A percentile compares a stretch with the other conserved stretches of the same genome.
These are phyloP conservation scores for Takakia lepidozioides DNA, from an alignment of 225 moss, liverwort and hornwort genomes.

Conservation along the genomic window DNA sequence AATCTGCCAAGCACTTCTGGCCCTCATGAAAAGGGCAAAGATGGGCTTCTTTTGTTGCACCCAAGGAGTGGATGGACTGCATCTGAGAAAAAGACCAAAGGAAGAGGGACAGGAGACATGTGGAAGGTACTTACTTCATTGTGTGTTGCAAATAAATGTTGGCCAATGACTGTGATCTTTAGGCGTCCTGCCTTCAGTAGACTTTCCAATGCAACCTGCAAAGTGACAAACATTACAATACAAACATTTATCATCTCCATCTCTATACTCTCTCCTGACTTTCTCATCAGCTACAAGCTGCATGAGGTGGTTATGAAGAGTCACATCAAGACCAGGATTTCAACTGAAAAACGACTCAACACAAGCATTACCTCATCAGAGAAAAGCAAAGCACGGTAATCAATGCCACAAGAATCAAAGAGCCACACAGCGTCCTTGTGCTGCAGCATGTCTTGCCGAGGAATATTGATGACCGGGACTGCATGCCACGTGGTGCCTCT, in stretches of 20 bases:
- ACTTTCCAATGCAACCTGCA: conserved; percentile 27
- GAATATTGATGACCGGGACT: conserved; percentile 10
- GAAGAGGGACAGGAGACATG: not conserved
- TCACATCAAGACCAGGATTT: too few relatives aligned
- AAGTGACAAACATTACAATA: conserved; percentile 3
- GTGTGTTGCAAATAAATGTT: conserved; percentile 39
- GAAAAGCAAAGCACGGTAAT: conserved; percentile 7
- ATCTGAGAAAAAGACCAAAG: not conserved
- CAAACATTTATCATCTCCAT: too few relatives aligned
- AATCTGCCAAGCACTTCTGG: too few relatives aligned
- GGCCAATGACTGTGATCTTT: conserved; percentile 27
- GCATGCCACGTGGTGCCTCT: conserved; percentile 7
- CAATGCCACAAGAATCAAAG: conserved; percentile 15
- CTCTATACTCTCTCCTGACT: too few relatives aligned
- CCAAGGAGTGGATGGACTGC: too few relatives aligned
- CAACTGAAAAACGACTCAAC: too few relatives aligned
- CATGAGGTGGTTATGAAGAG: too few relatives aligned
- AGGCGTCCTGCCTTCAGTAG: conserved; percentile 26
- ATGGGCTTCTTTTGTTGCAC: too few relatives aligned
- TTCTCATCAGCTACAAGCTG: too few relatives aligned
- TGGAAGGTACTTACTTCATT: conserved; percentile 24
- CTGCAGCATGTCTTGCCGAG: conserved; percentile 9
- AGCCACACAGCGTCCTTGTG: conserved; percentile 16
- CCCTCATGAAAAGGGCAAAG: too few relatives aligned
- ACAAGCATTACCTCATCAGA: conserved; percentile 6